Base-by-base conservation (phyloP, 805 yeast species). In the Saccharomycodes ludwigii region DNA sequence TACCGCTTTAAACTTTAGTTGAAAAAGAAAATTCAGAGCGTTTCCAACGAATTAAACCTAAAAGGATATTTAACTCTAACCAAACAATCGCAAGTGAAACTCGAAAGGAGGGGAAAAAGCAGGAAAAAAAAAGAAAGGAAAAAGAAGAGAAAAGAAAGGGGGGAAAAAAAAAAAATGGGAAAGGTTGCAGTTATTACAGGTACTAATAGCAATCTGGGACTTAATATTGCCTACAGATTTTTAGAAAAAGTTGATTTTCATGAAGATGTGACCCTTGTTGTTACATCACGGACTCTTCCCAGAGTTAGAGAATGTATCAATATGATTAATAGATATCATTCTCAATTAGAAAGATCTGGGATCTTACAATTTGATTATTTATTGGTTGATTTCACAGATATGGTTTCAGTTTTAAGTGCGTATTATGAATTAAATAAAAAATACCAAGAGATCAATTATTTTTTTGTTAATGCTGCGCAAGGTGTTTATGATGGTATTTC, bases 401-500 rank as follows among this genome's bases (percentile, higher is more conserved):
- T 86, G 95, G 77, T 83, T 7, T 81, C 95, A 1, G 70, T 86
- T 10, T 58, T 82, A 18, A 66, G 69, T 18, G 95, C 94, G 0
- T 71, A 71, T 34, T 66, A 76, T 42, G 94, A 84, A 34, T 54
- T 91, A 38, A 56, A 58, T 38, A 68, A 73, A 43, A 68, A 73
- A 38, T 86, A 77, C 58, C 47, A 54, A 5, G 68, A 73, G 27
- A 66, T 91, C 21, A 86, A 91, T 54, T 84, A 76, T 50, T 54
- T 86, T 38, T 82, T 81, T 48, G 66, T 85, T 37, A 88, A 85
- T 57, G 85, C 97, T 6, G 94, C 94, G 4, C 94, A 83, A 46
- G 85, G 94, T 27, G 82, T 76, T 7, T 80, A 82, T 52, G 70
- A 65, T 24, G 95, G 96, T 3, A 76, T 91, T 36, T 83, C 88